Conservation (phyloP, 441 rosid species). For the Daphne laureola region DNA sequence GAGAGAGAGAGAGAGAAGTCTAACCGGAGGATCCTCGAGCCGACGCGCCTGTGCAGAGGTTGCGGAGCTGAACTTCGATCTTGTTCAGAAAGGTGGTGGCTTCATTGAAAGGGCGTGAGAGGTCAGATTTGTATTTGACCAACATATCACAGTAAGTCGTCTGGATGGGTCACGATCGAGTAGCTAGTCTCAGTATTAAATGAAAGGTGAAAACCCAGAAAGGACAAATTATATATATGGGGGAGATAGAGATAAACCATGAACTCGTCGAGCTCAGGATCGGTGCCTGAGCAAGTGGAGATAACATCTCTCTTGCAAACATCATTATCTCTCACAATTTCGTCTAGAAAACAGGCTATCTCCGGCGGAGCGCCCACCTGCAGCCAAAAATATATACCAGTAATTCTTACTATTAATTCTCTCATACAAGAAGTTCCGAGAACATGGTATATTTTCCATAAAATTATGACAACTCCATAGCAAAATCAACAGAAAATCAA, state of each 20-base stretch:
- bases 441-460: constrained; percentile 7
- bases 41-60: constrained; percentile 56
- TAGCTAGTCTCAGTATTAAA: background rate
- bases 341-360: constrained; percentile 58
- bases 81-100: constrained; percentile 69
- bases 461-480: constrained; percentile 11
- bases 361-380: constrained; percentile 96
- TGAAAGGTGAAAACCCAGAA: background rate
- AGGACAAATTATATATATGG: background rate
- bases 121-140: constrained; percentile 77
- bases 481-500: background rate
- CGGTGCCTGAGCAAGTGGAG: constrained; percentile 47
- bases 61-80: constrained; percentile 81
- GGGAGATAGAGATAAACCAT: constrained; percentile 27
- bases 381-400: too few species aligned
- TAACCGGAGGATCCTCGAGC: constrained; percentile 42
- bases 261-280: constrained; percentile 91
- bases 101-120: constrained; percentile 81
- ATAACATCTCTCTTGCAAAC: constrained; percentile 29
- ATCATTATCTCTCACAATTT: constrained; percentile 49
- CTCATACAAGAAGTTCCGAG: background rate
- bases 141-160: constrained; percentile 71
- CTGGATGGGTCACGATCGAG: constrained; percentile 18
- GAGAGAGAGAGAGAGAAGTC: constrained; percentile 10
- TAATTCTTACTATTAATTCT: too few species aligned